Evolutionary conservation across 768 basidiomycete genomes (phyloP).

Genomic region (Kwoniella dendrophila): DNA sequence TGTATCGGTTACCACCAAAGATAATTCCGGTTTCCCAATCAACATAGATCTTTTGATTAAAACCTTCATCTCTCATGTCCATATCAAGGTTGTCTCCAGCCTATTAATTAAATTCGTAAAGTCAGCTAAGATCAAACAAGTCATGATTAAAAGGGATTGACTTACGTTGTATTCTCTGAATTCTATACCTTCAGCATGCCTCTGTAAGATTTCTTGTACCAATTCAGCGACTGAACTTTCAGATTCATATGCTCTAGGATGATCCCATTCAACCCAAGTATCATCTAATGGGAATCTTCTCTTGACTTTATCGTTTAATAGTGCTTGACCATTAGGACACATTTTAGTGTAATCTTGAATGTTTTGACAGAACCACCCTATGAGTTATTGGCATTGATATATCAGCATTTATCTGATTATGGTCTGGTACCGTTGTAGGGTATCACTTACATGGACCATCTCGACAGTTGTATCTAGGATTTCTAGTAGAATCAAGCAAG

Average conservation of each 20-base stretch:
- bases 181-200: conserved; percentile 86
- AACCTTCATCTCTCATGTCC: conserved; percentile 92
- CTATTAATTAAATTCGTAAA: conserved; percentile 13
- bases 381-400: background rate
- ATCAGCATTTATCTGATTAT: background rate
- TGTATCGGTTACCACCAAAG: conserved; percentile 73
- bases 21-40: conserved; percentile 94
- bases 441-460: conserved; percentile 76
- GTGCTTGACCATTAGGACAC: conserved; percentile 78
- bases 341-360: conserved; percentile 88
- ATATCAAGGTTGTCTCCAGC: conserved; percentile 95
- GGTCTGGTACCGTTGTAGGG: background rate
- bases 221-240: conserved; percentile 87
- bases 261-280: conserved; percentile 90
- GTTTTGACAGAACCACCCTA: conserved; percentile 93
- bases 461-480: conserved; percentile 88
- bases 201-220: conserved; percentile 92
- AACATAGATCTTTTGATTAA: conserved; percentile 89
- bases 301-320: conserved; percentile 78
- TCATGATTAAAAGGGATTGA: background rate
- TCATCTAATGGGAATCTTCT: conserved; percentile 96
- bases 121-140: background rate
- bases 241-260: conserved; percentile 76
- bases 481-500: conserved; percentile 82
- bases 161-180: conserved; percentile 85